Conservation (phyloP, 2,329 filamentous ascomycete species). For the Dryadomyces sulphureus region DNA sequence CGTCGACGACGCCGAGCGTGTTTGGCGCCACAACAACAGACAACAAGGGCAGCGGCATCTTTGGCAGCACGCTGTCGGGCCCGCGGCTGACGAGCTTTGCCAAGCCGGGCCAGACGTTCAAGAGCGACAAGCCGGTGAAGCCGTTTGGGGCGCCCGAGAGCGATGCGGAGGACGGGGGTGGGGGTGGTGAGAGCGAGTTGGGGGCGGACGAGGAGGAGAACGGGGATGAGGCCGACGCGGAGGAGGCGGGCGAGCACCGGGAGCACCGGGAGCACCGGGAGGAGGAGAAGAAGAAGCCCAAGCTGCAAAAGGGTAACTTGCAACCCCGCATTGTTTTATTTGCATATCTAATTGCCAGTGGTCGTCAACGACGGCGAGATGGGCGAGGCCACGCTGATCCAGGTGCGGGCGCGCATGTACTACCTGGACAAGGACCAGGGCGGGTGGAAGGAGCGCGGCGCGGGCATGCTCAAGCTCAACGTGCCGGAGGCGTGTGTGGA, state of each 20-base stretch:
- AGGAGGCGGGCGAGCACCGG: slow-evolving; percentile 21
- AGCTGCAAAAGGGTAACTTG: slow-evolving; percentile 53
- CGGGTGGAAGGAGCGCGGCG: slow-evolving; percentile 81
- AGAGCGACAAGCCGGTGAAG: slow-evolving; percentile 47
- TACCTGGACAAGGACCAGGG: slow-evolving; percentile 53
- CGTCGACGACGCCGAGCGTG: slow-evolving; percentile 17
- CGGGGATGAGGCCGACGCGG: slow-evolving; percentile 23
- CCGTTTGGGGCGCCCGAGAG: slow-evolving; percentile 67
- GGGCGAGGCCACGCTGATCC: slow-evolving; percentile 47
- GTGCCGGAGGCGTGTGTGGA: slow-evolving; percentile 43
- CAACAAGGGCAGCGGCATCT: slow-evolving; percentile 29
- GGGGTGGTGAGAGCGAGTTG: slow-evolving; percentile 16
- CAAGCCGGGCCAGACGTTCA: slow-evolving; percentile 38
- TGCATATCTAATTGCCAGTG: too few relatives aligned
- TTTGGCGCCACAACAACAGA: slow-evolving; percentile 32
- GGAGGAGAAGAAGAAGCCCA: slow-evolving; percentile 50
- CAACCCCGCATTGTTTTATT: not conserved
- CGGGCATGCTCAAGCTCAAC: slow-evolving; percentile 75
- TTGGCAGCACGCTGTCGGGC: slow-evolving; percentile 23
- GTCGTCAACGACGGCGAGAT: slow-evolving; percentile 75
- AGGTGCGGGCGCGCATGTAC: slow-evolving; percentile 69
- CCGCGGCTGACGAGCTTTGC: slow-evolving; percentile 54
- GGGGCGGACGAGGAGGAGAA: slow-evolving; percentile 30
- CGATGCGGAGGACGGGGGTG: slow-evolving; percentile 35
- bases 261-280: not conserved